Evolutionary conservation across 495 filamentous ascomycete genomes (phyloP).

Genomic region (Xylaria curta): DNA sequence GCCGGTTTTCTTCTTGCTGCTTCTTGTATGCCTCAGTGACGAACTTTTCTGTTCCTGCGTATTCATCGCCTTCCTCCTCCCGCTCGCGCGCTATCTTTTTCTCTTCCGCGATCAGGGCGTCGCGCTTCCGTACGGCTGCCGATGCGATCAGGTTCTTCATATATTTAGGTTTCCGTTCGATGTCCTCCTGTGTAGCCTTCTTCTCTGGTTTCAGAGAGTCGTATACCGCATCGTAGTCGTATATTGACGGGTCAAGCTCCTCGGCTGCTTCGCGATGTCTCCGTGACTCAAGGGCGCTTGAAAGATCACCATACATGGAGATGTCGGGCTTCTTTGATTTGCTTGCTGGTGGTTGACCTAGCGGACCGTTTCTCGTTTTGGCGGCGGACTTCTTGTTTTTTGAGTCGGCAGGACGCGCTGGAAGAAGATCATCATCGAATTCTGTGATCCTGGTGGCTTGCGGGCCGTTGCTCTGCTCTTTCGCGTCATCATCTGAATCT

Average conservation of each 20-base stretch:
- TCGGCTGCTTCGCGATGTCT: constrained; percentile 64
- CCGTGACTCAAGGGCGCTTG: constrained; percentile 58
- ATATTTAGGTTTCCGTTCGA: constrained; percentile 74
- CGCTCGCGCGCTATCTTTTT: constrained; percentile 85
- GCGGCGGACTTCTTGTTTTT: constrained; percentile 33
- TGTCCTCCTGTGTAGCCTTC: constrained; percentile 44
- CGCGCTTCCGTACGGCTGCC: constrained; percentile 86
- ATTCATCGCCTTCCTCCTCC: constrained; percentile 92
- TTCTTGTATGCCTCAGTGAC: constrained; percentile 94
- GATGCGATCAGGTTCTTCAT: constrained; percentile 81
- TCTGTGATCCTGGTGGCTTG: constrained; percentile 41
- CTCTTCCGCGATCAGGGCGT: constrained; percentile 86
- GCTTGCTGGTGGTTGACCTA: constrained; percentile 38
- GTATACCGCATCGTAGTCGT: constrained; percentile 78
- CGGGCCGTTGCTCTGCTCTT: constrained; percentile 28
- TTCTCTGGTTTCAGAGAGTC: constrained; percentile 64
- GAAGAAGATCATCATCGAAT: constrained; percentile 41
- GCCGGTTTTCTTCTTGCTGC: constrained; percentile 84
- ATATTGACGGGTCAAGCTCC: constrained; percentile 69
- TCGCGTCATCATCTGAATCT: constrained; percentile 52
- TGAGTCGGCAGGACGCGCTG: constrained; percentile 21
- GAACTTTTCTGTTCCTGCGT: constrained; percentile 93
- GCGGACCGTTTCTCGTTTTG: constrained; percentile 35
- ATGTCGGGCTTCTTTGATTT: constrained; percentile 45
- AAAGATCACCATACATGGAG: constrained; percentile 60